A percentile compares a stretch with the other conserved stretches of the same genome.
Conservation (phyloP, 192 early-diverging fungal genomes). For the Pilobolus umbonatus region DNA sequence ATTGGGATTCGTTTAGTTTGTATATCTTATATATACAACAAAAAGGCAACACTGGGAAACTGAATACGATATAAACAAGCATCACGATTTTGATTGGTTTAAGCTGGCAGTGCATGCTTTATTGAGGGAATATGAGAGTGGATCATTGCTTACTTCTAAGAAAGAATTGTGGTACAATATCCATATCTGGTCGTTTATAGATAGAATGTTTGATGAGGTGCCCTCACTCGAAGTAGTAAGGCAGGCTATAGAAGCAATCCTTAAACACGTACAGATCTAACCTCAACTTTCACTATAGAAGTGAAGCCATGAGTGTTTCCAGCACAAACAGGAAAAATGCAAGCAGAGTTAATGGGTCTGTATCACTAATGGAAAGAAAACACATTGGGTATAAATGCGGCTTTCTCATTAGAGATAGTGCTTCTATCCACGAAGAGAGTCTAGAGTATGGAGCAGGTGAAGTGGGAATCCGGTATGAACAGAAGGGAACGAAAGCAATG, state of each 20-base stretch:
- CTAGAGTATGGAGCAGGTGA: conserved; percentile 21
- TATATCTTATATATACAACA: too few species aligned
- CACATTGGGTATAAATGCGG: conserved; percentile 22
- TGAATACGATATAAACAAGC: conserved; percentile 24
- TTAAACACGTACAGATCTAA: not conserved
- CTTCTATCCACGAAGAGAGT: conserved; percentile 11
- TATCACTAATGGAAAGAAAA: conserved; percentile 20
- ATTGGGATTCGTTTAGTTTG: too few species aligned
- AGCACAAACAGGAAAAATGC: conserved; percentile 25
- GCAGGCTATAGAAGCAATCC: conserved; percentile 6
- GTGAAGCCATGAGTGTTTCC: conserved; percentile 20
- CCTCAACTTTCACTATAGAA: conserved; percentile 9
- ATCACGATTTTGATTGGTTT: conserved; percentile 8
- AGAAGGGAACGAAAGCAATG: conserved; percentile 18
- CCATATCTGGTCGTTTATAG: conserved; percentile 27
- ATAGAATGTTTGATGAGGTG: conserved; percentile 22
- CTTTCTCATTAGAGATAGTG: conserved; percentile 17
- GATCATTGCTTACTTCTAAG: conserved; percentile 14
- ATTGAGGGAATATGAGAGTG: conserved; percentile 26
- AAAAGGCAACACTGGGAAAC: conserved; percentile 13
- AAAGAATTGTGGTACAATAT: conserved; percentile 21
- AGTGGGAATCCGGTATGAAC: conserved; percentile 14
- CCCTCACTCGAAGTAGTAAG: conserved; percentile 16
- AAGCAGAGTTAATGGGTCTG: conserved; percentile 15
- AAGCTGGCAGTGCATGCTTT: conserved; percentile 8